phyloP scores from a whole-genome alignment of 2,329 filamentous ascomycete species.

The Diplodia scrobiculata region DNA sequence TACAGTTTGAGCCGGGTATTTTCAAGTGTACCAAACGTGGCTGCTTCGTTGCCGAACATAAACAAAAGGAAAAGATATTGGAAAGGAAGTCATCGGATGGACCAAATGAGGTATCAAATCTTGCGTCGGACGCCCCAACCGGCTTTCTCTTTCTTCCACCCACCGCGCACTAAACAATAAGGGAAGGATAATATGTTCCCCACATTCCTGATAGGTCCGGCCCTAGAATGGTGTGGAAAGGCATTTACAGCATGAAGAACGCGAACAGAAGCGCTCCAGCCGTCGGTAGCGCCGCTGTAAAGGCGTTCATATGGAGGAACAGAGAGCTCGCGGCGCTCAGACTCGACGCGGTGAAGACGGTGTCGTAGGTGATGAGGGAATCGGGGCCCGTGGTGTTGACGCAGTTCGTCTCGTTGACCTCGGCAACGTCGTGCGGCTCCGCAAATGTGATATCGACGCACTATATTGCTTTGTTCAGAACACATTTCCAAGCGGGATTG shows the following conservation, averaged over 20 bases:
- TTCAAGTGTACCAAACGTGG: slow-evolving; percentile 1
- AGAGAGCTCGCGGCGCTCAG: slow-evolving; percentile 33
- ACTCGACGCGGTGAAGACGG: slow-evolving; percentile 63
- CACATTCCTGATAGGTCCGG: slow-evolving; percentile 7
- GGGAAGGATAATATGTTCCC: background rate
- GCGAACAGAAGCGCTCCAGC: slow-evolving; percentile 16
- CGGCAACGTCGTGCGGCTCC: slow-evolving; percentile 71
- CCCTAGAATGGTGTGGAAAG: background rate
- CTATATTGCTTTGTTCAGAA: slow-evolving; percentile 52
- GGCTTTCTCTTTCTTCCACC: background rate
- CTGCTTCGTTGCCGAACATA: slow-evolving; percentile 6
- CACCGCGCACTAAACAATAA: background rate
- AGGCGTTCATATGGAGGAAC: slow-evolving; percentile 1
- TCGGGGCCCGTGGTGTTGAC: slow-evolving; percentile 69
- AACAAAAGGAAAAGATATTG: background rate
- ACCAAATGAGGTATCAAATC: slow-evolving; percentile 27
- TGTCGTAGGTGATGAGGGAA: slow-evolving; percentile 68
- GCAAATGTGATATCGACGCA: slow-evolving; percentile 95
- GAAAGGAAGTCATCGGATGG: background rate
- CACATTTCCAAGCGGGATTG: background rate
- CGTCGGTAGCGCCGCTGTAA: slow-evolving; percentile 9
- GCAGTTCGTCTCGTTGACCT: slow-evolving; percentile 81
- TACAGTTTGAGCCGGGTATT: slow-evolving; percentile 25
- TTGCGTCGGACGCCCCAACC: background rate
- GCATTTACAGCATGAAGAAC: slow-evolving; percentile 22